Base-by-base conservation (phyloP, 164 flowering plant species). In the Vitis rotundifolia region DNA sequence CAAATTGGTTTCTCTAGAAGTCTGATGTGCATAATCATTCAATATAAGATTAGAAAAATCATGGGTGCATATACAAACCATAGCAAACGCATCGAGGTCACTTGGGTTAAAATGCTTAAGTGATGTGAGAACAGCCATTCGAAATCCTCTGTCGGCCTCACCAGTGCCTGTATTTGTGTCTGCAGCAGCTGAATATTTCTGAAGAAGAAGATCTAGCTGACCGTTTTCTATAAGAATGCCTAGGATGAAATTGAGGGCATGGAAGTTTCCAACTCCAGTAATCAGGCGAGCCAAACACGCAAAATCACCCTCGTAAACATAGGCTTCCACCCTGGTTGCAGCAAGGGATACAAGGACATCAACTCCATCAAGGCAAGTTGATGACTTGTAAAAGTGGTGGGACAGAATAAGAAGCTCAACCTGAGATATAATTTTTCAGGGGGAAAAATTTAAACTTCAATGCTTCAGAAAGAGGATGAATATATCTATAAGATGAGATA, bases 341-440 rank as follows among this genome's bases (percentile, higher is more conserved):
- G 99, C 98, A 72, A 96, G 98, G 72, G 97, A 92, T 69, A 96
- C 97, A 61, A 96, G 97, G 74, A 96, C 98, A 83, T 96, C 99
- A 71, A 96, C 99, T 70, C 99, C 99, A 81, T 96, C 99, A 9
- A 96, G 97, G 81, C 99, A 96, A 11, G 98, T 88, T 44, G 99
- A 96, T 53, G 89, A 89, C 76, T 93, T 93, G 89, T 96, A 96
- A 84, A 96, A 96, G 84, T 93, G 98, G 76, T 96, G 99, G 12
- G 98, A 89, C 62, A 96, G 79, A 77, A 96, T 96, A 60, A 96
- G 97, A 66, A 96, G 99, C 82, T 96, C 99, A 74, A 96, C 99
- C 99, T 96, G 90, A 60, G 78, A 68, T 26, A 78, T 64, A 61
- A 58, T 56, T 66, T 64, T 31, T 37, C 28, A 61, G 51, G 29